These are phyloP conservation scores for Aspergillus sp. DNA, from an alignment of 2,329 filamentous ascomycete species.

Conservation along the genomic window DNA sequence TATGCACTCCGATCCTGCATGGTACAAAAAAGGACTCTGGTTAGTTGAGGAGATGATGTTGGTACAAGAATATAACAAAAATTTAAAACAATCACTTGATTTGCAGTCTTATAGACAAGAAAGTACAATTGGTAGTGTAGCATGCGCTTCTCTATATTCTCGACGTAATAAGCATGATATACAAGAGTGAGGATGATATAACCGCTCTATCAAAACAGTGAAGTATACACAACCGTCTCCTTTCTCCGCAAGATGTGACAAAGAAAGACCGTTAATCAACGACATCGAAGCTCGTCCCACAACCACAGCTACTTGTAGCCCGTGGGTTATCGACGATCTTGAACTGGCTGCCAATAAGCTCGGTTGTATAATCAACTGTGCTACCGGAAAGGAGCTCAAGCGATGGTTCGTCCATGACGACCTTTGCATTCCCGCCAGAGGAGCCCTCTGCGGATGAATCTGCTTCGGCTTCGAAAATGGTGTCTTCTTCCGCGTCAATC, in stretches of 20 bases:
- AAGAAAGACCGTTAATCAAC: slow-evolving; percentile 52
- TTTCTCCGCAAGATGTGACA: too few species aligned
- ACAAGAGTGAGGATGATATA: slow-evolving; percentile 13
- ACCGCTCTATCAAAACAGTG: not conserved
- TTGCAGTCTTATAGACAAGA: not conserved
- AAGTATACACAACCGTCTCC: not conserved
- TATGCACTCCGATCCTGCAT: slow-evolving; percentile 16
- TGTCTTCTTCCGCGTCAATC: slow-evolving; percentile 76
- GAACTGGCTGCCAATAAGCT: slow-evolving; percentile 93
- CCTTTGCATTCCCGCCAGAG: slow-evolving; percentile 64
- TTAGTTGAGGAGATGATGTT: not conserved
- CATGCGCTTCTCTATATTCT: slow-evolving; percentile 14
- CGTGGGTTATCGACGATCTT: slow-evolving; percentile 93
- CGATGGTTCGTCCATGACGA: slow-evolving; percentile 86
- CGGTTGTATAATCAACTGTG: slow-evolving; percentile 95
- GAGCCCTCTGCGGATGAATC: slow-evolving; percentile 28
- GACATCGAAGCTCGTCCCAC: slow-evolving; percentile 96
- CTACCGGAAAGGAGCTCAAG: slow-evolving; percentile 88
- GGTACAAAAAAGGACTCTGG: slow-evolving; percentile 11
- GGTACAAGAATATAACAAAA: not conserved
- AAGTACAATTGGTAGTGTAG: slow-evolving; percentile 21
- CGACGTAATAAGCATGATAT: slow-evolving; percentile 12
- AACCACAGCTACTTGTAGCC: slow-evolving; percentile 93
- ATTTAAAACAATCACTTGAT: not conserved
- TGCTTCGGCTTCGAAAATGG: slow-evolving; percentile 73